These are phyloP conservation scores for Candida takata DNA, from an alignment of 805 yeast species.

Conservation along the genomic window DNA sequence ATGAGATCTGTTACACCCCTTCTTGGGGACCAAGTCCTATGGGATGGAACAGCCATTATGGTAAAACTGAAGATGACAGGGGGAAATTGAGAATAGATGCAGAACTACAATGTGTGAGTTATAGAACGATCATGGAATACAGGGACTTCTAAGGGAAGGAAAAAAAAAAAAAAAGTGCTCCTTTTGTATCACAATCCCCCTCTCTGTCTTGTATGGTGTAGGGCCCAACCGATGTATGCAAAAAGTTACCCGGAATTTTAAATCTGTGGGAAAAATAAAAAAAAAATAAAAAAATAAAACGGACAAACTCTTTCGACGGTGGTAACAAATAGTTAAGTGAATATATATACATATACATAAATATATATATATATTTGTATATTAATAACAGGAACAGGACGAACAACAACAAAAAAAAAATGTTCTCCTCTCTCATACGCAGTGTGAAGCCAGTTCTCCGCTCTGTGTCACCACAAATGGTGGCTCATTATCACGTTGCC, in stretches of 20 bases:
- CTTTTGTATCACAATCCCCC: too few relatives aligned
- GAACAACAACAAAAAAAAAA: not conserved
- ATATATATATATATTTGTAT: too few relatives aligned
- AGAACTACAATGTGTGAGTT: conserved; percentile 16
- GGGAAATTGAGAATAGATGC: conserved; percentile 22
- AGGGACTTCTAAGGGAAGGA: not conserved
- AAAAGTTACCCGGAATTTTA: too few relatives aligned
- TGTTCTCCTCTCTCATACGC: conserved; percentile 1
- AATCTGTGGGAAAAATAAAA: too few relatives aligned
- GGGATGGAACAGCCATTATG: conserved; percentile 32
- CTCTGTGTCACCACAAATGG: conserved; percentile 6
- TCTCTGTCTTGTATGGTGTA: too few relatives aligned
- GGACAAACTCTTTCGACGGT: too few relatives aligned
- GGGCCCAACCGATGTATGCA: too few relatives aligned
- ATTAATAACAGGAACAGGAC: too few relatives aligned
- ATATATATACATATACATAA: too few relatives aligned
- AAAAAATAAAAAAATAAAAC: too few relatives aligned
- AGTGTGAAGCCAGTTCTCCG: not conserved
- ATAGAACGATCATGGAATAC: conserved; percentile 4
- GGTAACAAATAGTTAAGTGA: too few relatives aligned
- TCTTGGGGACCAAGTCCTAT: conserved; percentile 56
- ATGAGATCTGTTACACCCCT: conserved; percentile 50
- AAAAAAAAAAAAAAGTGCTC: too few relatives aligned
- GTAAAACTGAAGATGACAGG: conserved; percentile 15
- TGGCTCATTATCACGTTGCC: conserved; percentile 12